These are phyloP conservation scores for Cadophora sp. DNA, from an alignment of 2,329 filamentous ascomycete species.

Conservation along the genomic window DNA sequence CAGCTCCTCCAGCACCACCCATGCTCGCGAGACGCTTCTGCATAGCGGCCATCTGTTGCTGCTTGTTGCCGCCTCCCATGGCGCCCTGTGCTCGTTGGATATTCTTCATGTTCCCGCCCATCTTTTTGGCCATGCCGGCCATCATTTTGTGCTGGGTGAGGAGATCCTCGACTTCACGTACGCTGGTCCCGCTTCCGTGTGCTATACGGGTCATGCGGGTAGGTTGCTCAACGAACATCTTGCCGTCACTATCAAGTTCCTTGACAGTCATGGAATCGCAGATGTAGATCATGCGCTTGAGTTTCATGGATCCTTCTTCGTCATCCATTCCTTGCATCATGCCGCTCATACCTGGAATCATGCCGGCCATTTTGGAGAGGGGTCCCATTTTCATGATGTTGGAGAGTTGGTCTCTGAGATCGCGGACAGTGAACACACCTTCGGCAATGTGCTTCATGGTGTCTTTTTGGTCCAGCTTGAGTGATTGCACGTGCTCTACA, in stretches of 20 bases:
- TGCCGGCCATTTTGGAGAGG: constrained; percentile 94
- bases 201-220: constrained; percentile 92
- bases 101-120: constrained; percentile 97
- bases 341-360: constrained; percentile 94
- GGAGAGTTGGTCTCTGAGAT: constrained; percentile 91
- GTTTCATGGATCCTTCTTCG: constrained; percentile 89
- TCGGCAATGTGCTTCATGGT: constrained; percentile 99
- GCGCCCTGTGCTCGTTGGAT: constrained; percentile 93
- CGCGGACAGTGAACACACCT: constrained; percentile 93
- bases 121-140: constrained; percentile 99
- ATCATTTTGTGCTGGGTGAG: constrained; percentile 99
- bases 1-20: constrained; percentile 73
- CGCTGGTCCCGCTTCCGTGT: constrained; percentile 86
- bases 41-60: constrained; percentile 95
- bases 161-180: constrained; percentile 92
- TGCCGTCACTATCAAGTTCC: constrained; percentile 94
- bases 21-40: constrained; percentile 94
- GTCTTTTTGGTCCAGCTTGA: constrained; percentile 97
- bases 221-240: constrained; percentile 91
- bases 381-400: constrained; percentile 99
- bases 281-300: constrained; percentile 99
- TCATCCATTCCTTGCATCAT: constrained; percentile 98
- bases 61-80: constrained; percentile 89
- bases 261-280: constrained; percentile 98
- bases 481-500: constrained; percentile 93